Evolutionary conservation across 1,139 yeast species (phyloP), one percentile per base, ranked within the genome.

Genomic region (Debaryomyces subglobosus): DNA sequence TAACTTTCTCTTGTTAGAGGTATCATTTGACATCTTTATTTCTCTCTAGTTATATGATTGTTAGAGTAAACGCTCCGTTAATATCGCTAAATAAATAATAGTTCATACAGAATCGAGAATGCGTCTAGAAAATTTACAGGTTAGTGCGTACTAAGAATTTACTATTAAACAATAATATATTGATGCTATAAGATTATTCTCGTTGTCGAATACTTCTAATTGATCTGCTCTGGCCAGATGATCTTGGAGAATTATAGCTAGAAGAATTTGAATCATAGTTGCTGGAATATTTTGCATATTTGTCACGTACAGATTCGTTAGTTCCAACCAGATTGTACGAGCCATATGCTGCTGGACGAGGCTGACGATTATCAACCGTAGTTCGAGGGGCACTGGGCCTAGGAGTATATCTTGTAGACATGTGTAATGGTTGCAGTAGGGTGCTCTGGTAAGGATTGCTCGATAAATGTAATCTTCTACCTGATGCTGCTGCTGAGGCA

Each of bases 401-500:
- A 18, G 43, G 36, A n/a, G 29, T 8, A 30, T 40, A 30, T 20
- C 43, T 40, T 18, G 37, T 20, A 6, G 43, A 30, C 9, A 24
- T 4, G 5, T 30, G 43, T 4, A 21, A 25, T 23, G 32, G 8
- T 0, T 16, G 13, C 13, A 10, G 20, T 23, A 13, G n/a, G 35
- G n/a, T 23, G 13, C 18, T 40, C 7, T 40, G 44, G 39, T 49
- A 51, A 8, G 56, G 60, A 32, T 59, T 55, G 37, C 51, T 53
- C 12, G 57, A 52, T 8, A 65, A 48, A 43, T 66, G 53, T 20
- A 68, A 46, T 51, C 73, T 58, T 53, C 77, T 61, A 2, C 69
- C 71, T 47, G 69, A 72, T 5, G 87, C 86, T 15, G 85, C 85
- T 13, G 83, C 77, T 2, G 85, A 78, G 1, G 82, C 77, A 34